These are phyloP conservation scores for Komagataella ulmi DNA, from an alignment of 805 yeast genomes.

Conservation along the genomic window DNA sequence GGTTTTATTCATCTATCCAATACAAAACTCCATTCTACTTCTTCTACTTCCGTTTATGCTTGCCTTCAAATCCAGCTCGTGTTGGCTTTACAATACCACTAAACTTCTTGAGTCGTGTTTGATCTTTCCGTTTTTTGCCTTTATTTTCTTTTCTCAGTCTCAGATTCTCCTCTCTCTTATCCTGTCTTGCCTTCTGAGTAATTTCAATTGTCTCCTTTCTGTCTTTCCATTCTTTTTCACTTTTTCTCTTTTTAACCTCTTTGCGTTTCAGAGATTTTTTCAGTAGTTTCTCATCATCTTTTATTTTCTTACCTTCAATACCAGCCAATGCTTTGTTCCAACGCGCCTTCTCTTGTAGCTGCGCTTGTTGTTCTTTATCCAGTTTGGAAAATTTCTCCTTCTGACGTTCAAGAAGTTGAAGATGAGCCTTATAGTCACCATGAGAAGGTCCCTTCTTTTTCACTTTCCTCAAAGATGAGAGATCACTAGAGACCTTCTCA, in stretches of 20 bases:
- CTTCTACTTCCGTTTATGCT: constrained; percentile 8
- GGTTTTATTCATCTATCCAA: neutral
- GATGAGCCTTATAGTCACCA: constrained; percentile 74
- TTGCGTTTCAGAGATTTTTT: constrained; percentile 77
- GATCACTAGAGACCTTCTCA: constrained; percentile 62
- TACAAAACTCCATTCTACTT: neutral
- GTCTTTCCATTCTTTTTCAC: constrained; percentile 87
- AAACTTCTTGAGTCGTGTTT: constrained; percentile 55
- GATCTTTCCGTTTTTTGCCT: constrained; percentile 67
- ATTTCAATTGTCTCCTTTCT: constrained; percentile 71
- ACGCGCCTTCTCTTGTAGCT: constrained; percentile 54
- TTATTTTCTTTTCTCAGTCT: constrained; percentile 76
- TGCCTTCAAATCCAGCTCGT: constrained; percentile 85
- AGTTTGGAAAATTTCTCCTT: constrained; percentile 47
- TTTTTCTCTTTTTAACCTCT: constrained; percentile 70
- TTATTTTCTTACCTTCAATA: constrained; percentile 79
- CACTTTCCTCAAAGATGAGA: constrained; percentile 38
- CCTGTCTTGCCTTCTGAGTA: constrained; percentile 58
- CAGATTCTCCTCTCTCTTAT: constrained; percentile 87
- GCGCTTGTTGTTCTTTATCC: constrained; percentile 47
- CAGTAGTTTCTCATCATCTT: constrained; percentile 81
- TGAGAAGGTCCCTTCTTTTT: constrained; percentile 77
- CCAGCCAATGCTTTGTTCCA: constrained; percentile 81
- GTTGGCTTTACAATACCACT: constrained; percentile 39
- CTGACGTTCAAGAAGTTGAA: constrained; percentile 61